Conservation (phyloP, 148 eudicot species). For the Chenopodium album region DNA sequence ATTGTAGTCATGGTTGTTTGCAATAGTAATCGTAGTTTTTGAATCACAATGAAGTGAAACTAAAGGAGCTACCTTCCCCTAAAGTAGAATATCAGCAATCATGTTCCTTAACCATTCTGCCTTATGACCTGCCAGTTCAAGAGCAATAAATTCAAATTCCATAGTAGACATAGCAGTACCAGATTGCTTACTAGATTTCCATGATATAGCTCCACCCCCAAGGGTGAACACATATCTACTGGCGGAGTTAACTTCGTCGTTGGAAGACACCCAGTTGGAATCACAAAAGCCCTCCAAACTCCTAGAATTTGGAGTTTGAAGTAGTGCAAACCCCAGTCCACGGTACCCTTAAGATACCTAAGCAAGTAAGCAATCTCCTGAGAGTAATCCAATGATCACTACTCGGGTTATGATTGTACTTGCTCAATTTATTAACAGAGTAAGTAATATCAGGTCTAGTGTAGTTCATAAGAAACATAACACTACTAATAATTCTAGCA, state of each 20-base stretch:
- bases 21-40: background rate
- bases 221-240: slow-evolving; percentile 1
- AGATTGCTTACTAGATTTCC: slow-evolving; percentile 13
- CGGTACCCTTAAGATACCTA: slow-evolving; percentile 1
- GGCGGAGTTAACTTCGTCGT: slow-evolving; percentile 4
- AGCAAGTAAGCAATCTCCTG: background rate
- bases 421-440: too few species aligned
- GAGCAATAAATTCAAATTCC: slow-evolving; percentile 2
- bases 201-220: background rate
- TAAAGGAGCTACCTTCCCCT: slow-evolving; percentile 6
- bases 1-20: background rate
- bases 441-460: too few species aligned
- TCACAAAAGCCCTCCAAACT: slow-evolving; percentile 10
- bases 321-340: background rate
- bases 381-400: background rate
- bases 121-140: background rate
- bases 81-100: background rate
- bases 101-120: slow-evolving; percentile 7
- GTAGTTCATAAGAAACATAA: too few species aligned
- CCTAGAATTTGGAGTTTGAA: background rate
- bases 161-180: slow-evolving; percentile 1
- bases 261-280: background rate
- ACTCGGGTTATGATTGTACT: slow-evolving; percentile 7
- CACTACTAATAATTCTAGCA: too few species aligned
- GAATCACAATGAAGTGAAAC: slow-evolving; percentile 1